These are phyloP conservation scores for Chrysoporthe cubensis DNA, from an alignment of 2,329 filamentous ascomycete species.

Conservation along the genomic window DNA sequence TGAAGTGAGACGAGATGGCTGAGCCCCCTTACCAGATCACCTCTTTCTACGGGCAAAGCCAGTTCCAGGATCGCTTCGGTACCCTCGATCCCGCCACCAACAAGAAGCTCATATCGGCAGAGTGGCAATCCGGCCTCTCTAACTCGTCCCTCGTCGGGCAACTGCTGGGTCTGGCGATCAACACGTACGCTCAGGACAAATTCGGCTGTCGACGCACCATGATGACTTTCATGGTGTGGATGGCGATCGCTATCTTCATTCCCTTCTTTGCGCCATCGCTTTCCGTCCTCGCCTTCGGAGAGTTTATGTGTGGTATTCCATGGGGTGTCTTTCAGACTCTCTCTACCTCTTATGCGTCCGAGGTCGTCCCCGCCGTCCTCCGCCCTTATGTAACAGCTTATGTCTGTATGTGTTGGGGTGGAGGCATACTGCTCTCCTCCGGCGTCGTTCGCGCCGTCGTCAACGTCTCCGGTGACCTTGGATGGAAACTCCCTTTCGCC, in stretches of 20 bases:
- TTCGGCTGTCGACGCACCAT: constrained; percentile 44
- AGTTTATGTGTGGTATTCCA: constrained; percentile 44
- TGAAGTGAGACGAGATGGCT: neutral
- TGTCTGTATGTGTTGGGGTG: constrained; percentile 46
- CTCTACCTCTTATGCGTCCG: constrained; percentile 43
- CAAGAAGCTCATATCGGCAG: constrained; percentile 44
- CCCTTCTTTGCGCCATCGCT: constrained; percentile 42
- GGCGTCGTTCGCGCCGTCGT: constrained; percentile 40
- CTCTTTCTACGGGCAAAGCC: constrained; percentile 40
- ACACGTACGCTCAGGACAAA: constrained; percentile 46
- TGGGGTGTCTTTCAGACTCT: constrained; percentile 44
- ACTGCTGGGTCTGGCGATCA: constrained; percentile 48
- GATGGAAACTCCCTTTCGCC: constrained; percentile 43
- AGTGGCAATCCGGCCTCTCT: constrained; percentile 51
- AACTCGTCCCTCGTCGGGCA: constrained; percentile 49
- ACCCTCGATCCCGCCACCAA: constrained; percentile 31
- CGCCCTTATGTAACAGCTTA: constrained; percentile 43
- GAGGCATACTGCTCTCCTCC: constrained; percentile 43
- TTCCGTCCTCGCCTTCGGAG: constrained; percentile 41
- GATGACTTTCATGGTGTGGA: constrained; percentile 41
- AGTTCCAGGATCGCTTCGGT: constrained; percentile 39
- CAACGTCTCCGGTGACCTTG: constrained; percentile 37
- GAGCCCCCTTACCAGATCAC: constrained; percentile 24
- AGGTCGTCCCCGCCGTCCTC: constrained; percentile 39
- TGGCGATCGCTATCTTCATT: constrained; percentile 43